Conservation (phyloP, 1,139 yeast species). For the Blastobotrys aristatus region DNA sequence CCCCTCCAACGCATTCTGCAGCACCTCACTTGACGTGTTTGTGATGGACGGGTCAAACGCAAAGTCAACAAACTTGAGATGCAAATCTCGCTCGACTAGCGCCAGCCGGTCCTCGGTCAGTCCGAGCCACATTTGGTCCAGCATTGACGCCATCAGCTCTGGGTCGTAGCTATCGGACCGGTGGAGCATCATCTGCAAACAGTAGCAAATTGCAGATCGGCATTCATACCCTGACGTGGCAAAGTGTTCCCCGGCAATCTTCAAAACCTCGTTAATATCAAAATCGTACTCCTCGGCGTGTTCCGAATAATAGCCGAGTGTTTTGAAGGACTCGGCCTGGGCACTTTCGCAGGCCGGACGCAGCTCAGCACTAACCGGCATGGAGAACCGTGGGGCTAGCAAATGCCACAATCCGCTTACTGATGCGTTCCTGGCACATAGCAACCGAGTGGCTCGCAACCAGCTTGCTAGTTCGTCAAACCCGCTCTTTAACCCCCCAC, state of each 20-base stretch:
- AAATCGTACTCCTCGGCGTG: constrained; percentile 5
- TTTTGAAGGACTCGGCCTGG: constrained; percentile 2
- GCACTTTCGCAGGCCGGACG: constrained; percentile 5
- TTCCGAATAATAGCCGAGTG: constrained; percentile 1
- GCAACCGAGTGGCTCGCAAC: constrained; percentile 4
- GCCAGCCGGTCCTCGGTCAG: constrained; percentile 58
- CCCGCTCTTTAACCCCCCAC: not conserved
- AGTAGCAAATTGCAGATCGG: constrained; percentile 16
- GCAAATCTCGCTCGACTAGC: constrained; percentile 61
- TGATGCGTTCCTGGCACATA: not conserved
- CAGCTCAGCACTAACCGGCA: constrained; percentile 1
- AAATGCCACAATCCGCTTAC: constrained; percentile 5
- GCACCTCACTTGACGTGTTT: not conserved
- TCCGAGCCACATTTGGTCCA: constrained; percentile 49
- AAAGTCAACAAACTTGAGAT: constrained; percentile 48
- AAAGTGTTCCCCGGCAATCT: constrained; percentile 12
- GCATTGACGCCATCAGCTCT: not conserved
- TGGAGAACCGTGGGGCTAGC: not conserved
- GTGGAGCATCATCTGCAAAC: constrained; percentile 6
- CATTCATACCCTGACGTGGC: constrained; percentile 16
- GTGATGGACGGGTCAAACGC: constrained; percentile 37
- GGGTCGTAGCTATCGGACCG: not conserved
- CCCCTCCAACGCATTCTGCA: constrained; percentile 20
- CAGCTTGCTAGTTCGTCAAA: constrained; percentile 4
- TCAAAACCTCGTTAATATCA: constrained; percentile 1